Evolutionary conservation across 116 monocot species (phyloP), one percentile per base, ranked within the genome.

Genomic region (Cymodocea nodosa): DNA sequence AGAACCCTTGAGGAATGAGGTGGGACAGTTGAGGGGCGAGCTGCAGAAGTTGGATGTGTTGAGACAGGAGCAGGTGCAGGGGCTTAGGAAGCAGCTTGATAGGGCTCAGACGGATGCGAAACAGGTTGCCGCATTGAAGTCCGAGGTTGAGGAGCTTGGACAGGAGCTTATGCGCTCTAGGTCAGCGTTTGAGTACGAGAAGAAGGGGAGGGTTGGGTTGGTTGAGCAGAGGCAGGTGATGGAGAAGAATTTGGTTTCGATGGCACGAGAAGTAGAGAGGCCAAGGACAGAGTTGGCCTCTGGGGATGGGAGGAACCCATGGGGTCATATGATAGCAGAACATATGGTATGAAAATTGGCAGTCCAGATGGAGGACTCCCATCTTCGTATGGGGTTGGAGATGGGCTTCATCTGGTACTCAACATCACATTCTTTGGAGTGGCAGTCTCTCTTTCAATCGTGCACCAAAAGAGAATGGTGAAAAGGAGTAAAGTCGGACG

Each of bases 211-310:
- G 74, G 67, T 69, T 63, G 87, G 87, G 59, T 66, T 90, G 56
- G 64, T 83, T 62, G 95, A 90, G 19, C 95, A 95, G 64, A 95
- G 83, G 71, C 82, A 82, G 58, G 69, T 83, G 35, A 90, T 95
- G 95, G 90, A 95, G 73, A 90, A 95, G 67, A 90, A 87, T 58
- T 70, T 95, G 77, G 80, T 87, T 44, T 82, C 87, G 15, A 94
- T 94, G 94, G 84, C 94, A 63, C 87, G 85, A 11, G 94, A 94
- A 71, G 70, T 94, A 57, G 90, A 95, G 67, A 87, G 80, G 70
- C 71, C 90, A 71, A 81, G 80, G 24, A 79, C 79, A 65, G 84
- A 89, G 3, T 60, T 89, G 22, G 75, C 77, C 44, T 73, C 72
- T 50, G 68, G 64, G 69, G 83, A 87, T 25, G 81, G 61, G 11